Conservation (phyloP, 345 rosid species). For the Pseudoturritis turrita region DNA sequence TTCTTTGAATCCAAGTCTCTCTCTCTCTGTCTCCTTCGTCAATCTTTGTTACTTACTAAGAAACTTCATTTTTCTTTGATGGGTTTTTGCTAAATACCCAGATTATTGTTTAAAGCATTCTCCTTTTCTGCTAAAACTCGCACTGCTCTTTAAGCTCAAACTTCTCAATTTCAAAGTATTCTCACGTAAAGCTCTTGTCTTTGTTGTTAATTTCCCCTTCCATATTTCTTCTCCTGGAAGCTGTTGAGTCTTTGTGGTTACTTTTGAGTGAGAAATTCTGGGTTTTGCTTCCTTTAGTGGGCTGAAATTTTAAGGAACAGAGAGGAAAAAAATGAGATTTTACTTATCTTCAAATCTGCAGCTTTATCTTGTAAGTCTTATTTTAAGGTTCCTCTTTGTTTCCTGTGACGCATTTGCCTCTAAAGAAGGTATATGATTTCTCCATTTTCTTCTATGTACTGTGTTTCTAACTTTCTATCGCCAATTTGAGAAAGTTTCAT, state of each 20-base stretch:
- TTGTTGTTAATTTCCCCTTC: too few relatives aligned
- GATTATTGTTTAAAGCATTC: neutral
- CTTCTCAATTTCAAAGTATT: neutral
- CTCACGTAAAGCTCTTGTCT: neutral
- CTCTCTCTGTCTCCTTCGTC: neutral
- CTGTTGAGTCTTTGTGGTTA: constrained; percentile 7
- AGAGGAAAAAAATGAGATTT: neutral
- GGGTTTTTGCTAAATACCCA: constrained; percentile 39
- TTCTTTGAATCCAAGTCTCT: constrained; percentile 68
- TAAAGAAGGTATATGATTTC: constrained; percentile 58
- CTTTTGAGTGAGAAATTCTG: neutral
- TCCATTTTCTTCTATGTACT: neutral
- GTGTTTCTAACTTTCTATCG: neutral
- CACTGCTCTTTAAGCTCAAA: neutral
- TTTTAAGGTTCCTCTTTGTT: constrained; percentile 40
- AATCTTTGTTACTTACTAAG: constrained; percentile 18
- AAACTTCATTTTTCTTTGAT: constrained; percentile 36
- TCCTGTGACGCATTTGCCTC: constrained; percentile 43
- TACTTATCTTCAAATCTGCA: constrained; percentile 5
- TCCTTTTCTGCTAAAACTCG: constrained; percentile 14
- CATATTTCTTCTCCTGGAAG: too few relatives aligned
- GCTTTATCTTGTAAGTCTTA: constrained; percentile 32
- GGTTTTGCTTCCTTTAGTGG: neutral
- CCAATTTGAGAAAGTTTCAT: constrained; percentile 3
- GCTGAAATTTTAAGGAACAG: neutral